phyloP scores from a whole-genome alignment of 164 flowering plant genomes.

The Vitis riparia region DNA sequence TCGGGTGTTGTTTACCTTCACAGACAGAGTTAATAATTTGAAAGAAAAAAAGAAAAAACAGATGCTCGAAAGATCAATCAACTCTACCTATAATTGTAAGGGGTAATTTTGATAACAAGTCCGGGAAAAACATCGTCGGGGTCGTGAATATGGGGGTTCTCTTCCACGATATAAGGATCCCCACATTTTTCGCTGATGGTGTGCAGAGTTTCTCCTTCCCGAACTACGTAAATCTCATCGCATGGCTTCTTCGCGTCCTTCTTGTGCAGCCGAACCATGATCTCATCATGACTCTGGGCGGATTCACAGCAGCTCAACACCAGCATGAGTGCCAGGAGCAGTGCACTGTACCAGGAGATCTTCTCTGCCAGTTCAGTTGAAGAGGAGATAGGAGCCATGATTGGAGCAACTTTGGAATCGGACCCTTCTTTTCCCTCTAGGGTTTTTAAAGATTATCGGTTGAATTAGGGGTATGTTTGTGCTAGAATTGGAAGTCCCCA shows the following conservation, averaged over 20 bases:
- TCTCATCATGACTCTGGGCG: constrained; percentile 13
- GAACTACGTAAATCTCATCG: constrained; percentile 47
- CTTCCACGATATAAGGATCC: constrained; percentile 48
- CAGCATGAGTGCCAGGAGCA: constrained; percentile 33
- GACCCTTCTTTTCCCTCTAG: no score
- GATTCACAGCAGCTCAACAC: constrained; percentile 33
- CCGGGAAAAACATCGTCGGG: constrained; percentile 47
- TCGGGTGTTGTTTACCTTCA: no score
- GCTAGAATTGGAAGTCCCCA: neutral
- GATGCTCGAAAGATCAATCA: no score
- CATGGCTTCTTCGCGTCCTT: constrained; percentile 13
- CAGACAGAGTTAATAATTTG: no score
- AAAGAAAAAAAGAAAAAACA: no score
- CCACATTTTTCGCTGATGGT: constrained; percentile 49
- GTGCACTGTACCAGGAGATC: constrained; percentile 26
- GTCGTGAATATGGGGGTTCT: constrained; percentile 47
- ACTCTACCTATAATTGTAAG: constrained; percentile 15
- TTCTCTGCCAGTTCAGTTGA: constrained; percentile 26
- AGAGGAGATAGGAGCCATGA: constrained; percentile 6
- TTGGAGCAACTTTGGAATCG: neutral
- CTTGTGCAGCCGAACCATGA: neutral
- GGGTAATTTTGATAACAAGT: constrained; percentile 42
- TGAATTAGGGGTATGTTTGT: neutral
- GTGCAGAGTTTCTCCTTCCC: constrained; percentile 48
- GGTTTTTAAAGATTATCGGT: neutral